Evolutionary conservation across 176 grass and related monocot genomes (phyloP), one percentile per base, ranked within the genome.

Genomic region (Chloris gayana): DNA sequence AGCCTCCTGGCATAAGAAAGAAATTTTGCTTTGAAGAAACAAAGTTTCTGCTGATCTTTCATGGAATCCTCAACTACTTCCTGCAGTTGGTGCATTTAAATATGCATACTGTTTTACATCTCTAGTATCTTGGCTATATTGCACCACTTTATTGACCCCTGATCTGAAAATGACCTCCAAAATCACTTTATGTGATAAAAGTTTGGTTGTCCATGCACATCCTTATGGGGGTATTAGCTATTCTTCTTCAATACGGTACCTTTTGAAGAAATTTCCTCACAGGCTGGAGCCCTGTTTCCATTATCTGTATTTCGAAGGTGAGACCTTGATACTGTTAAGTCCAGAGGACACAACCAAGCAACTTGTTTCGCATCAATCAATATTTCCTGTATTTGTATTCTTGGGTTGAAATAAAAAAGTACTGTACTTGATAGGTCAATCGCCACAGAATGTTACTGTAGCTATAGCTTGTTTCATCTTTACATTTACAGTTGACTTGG

Each of bases 1-100:
- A 71, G 82, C 82, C 14, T 8, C 64, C 64, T 64, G 64, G 77
- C 57, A 76, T 44, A 14, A n/a, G 73, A 56, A 82, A 77, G 72
- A 67, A 73, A 67, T 73, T 82, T 76, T 89, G 77, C 8, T 76
- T 75, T 2, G 0, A 27, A 76, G 19, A 42, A 39, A 30, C 19
- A 32, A 67, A 54, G 4, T 25, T 54, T 3, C 1, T 82, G 25
- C 18, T 24, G 42, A 57, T 24, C 22, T 24, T 57, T 11, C 22
- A n/a, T 24, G 22, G 53, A 57, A n/a, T 7, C 50, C 18, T 53
- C 50, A 53, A 53, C 49, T 51, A 51, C 49, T 51, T 17, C 46
- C 46, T 17, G 14, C 46, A 17, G 3, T 11, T 13, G 44, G 9
- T 46, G 44, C 14, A 46, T 46, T 46, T 14, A 46, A 14, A 46